These are phyloP conservation scores for Backusella liffmaniae DNA, from an alignment of 192 early-diverging fungal genomes.

Conservation along the genomic window DNA sequence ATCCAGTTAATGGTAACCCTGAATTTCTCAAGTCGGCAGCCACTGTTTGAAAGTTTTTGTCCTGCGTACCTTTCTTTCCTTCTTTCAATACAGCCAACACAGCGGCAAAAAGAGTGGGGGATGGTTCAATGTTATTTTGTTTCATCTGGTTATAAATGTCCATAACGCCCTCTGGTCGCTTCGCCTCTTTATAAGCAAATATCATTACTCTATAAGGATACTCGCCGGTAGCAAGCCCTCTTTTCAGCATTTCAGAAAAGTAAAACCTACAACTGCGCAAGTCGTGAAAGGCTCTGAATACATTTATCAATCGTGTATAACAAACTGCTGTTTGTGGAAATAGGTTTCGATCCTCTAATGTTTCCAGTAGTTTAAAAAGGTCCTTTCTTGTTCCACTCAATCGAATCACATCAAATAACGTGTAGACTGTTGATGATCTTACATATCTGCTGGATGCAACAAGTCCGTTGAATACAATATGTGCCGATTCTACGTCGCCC, in stretches of 20 bases:
- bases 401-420: constrained; percentile 27
- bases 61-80: background rate
- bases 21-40: background rate
- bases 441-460: background rate
- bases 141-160: constrained; percentile 31
- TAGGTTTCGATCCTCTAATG: background rate
- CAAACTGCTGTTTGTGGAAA: background rate
- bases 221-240: background rate
- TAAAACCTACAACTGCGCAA: background rate
- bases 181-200: background rate
- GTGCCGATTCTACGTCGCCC: constrained; percentile 13
- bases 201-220: constrained; percentile 34
- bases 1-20: background rate
- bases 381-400: constrained; percentile 8
- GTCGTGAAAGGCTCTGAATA: constrained; percentile 12
- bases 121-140: background rate
- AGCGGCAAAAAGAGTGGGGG: background rate
- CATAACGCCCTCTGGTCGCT: background rate
- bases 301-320: constrained; percentile 21
- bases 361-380: background rate
- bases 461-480: constrained; percentile 16
- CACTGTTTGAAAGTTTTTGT: constrained; percentile 1
- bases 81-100: constrained; percentile 6
- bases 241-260: constrained; percentile 21
- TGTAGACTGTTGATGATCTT: constrained; percentile 9